Base-by-base conservation (phyloP, 2,329 filamentous ascomycete genomes). In the Bipolaris zeicola region DNA sequence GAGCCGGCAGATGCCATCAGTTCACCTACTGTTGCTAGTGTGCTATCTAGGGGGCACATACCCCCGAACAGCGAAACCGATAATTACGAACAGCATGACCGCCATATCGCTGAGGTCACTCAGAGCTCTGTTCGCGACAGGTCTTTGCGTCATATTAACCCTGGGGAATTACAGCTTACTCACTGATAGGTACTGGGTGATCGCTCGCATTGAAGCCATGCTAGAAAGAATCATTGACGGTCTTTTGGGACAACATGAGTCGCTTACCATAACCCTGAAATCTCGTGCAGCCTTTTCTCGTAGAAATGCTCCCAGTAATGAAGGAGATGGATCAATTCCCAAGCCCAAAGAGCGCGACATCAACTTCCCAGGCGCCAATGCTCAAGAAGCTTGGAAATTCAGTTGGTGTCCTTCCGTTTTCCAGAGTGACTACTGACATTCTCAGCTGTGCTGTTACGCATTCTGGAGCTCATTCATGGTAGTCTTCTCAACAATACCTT, bases 371-470 rank as follows among this genome's bases (percentile, higher is more conserved):
- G 85, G 84, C 13, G 82, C 75, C 55, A 82, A 76, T 48, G 74
- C 75, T 3, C 77, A 82, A 52, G 85, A 87, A 68, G 83, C 84
- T 13, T 86, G 84, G 84, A 81, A 81, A 65, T 85, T 85, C 62
- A 78, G 82, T 84, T 66, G 69, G 63, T 63, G 36, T 28, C 16
- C 14, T 8, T 6, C 22, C 28, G 26, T 13, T 10, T 5, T 33
- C 16, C 20, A 26, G 10, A 16, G 16, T 13, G 20, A 10, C 22
- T 50, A 58, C 61, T 67, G 47, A 65, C 31, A 16, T 34, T 49
- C 10, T 14, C 55, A 85, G 84, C 83, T 62, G 79, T 85, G 5
- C 71, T 84, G 3, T 57, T 85, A n/a, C 80, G 83, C 5, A 81
- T 87, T 7, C 71, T 88, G 7, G 79, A 83, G 39, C 77, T 85